These are phyloP conservation scores for Danielia reshetovae DNA, from an alignment of 805 yeast species.

Conservation along the genomic window DNA sequence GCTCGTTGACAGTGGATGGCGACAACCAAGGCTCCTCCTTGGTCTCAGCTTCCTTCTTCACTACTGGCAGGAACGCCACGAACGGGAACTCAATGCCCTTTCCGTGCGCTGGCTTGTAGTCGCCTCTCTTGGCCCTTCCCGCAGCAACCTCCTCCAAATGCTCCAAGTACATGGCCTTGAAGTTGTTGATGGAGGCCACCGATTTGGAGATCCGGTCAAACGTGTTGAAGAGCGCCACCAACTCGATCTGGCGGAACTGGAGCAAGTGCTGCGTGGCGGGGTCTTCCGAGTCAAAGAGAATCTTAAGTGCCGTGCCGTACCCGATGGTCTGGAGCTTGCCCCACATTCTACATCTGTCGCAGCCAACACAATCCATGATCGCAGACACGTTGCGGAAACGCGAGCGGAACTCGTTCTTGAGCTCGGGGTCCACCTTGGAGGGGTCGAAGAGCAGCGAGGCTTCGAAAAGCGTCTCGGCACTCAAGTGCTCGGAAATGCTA, in stretches of 20 bases:
- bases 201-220: slow-evolving; percentile 90
- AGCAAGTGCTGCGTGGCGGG: slow-evolving; percentile 51
- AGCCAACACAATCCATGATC: slow-evolving; percentile 97
- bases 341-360: slow-evolving; percentile 97
- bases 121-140: slow-evolving; percentile 39
- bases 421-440: slow-evolving; percentile 39
- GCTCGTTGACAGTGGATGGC: slow-evolving; percentile 34
- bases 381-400: slow-evolving; percentile 88
- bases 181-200: slow-evolving; percentile 66
- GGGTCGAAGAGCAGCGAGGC: slow-evolving; percentile 45
- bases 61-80: slow-evolving; percentile 8
- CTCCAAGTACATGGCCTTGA: slow-evolving; percentile 51
- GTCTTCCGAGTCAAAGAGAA: slow-evolving; percentile 71
- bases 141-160: slow-evolving; percentile 39
- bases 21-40: slow-evolving; percentile 2
- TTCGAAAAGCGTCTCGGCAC: slow-evolving; percentile 40
- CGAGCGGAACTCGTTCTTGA: slow-evolving; percentile 81
- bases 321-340: slow-evolving; percentile 97
- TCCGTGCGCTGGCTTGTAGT: slow-evolving; percentile 30
- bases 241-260: slow-evolving; percentile 69
- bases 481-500: slow-evolving; percentile 9
- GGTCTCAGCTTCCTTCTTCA: neutral
- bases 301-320: slow-evolving; percentile 92
- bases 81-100: slow-evolving; percentile 41
- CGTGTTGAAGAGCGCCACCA: slow-evolving; percentile 88